Evolutionary conservation across 2,329 filamentous ascomycete genomes (phyloP), one percentile per base, ranked within the genome.

Genomic region (Tolypocladium amazonense): DNA sequence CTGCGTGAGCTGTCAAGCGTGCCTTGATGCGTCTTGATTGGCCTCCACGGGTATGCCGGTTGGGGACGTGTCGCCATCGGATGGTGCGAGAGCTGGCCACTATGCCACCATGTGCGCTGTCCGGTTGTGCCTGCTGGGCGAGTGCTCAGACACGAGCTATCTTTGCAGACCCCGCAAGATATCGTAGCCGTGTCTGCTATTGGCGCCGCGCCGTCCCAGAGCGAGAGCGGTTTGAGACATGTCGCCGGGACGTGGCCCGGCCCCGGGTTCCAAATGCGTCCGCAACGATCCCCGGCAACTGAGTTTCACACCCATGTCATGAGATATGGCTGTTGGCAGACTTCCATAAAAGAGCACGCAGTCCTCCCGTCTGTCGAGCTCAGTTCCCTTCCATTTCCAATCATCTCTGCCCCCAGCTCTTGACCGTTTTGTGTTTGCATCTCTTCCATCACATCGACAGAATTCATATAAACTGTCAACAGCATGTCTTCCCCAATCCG

Each of bases 401-500:
- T 30, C 47, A 52, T 30, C 25, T 30, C 14, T 30, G 2, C 25
- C 18, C 27, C 1, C 47, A 30, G 5, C 1, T 15, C 6, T 33
- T 18, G 11, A n/a, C 27, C 15, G 1, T 33, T 25, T 14, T 25
- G n/a, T 25, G 5, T 12, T 25, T 11, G 27, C 15, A 18, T 20
- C 25, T 33, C 47, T 30, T 33, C 8, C 15, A 20, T 3, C 9
- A 8, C 47, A 52, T n/a, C 27, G 1, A 30, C 12, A 18, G 25
- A 50, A 18, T 3, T 8, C 12, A 33, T 20, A 33, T n/a, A 30
- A n/a, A 2, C 18, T 14, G n/a, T n/a, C 27, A 33, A 20, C 47
- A n/a, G 12, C 4, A 64, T 59, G 62, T 57, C 58, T 58, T 57
- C 66, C 56, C 59, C 50, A 35, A 33, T 30, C 7, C 18, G 27